Percentiles rank a stretch among this genome's conserved stretches.
Conservation (phyloP, 768 basidiomycete genomes). For the Melanogaster broomeanus region DNA sequence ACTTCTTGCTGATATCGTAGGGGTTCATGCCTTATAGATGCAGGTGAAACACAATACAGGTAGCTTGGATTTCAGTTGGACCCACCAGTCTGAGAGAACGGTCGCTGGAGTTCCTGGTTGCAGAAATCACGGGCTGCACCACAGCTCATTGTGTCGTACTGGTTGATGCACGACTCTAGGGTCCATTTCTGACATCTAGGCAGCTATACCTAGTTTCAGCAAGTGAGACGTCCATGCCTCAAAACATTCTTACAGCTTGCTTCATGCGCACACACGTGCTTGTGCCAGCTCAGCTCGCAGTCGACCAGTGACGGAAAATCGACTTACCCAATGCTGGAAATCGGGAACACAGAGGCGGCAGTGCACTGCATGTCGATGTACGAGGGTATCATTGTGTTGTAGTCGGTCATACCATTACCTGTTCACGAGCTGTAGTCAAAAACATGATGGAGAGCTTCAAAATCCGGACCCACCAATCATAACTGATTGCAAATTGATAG, state of each 20-base stretch:
- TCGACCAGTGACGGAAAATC: not conserved
- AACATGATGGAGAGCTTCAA: not conserved
- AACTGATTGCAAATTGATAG: slow-evolving; percentile 49
- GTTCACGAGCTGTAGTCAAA: not conserved
- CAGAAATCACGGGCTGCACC: slow-evolving; percentile 67
- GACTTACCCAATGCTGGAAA: slow-evolving; percentile 45
- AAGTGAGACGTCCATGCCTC: not conserved
- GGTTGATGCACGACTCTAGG: slow-evolving; percentile 56
- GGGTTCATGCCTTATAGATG: slow-evolving; percentile 43
- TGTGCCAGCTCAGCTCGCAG: not conserved
- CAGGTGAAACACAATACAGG: not conserved
- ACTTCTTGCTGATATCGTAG: slow-evolving; percentile 67
- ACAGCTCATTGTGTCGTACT: slow-evolving; percentile 66
- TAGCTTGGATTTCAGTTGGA: slow-evolving; percentile 9
- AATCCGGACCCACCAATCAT: slow-evolving; percentile 43
- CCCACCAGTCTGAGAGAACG: slow-evolving; percentile 34
- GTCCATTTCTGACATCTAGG: slow-evolving; percentile 65
- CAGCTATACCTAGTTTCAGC: slow-evolving; percentile 39
- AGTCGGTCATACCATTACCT: slow-evolving; percentile 51
- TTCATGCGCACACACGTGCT: slow-evolving; percentile 43
- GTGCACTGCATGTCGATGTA: slow-evolving; percentile 61
- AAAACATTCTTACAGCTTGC: slow-evolving; percentile 26
- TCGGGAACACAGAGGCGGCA: slow-evolving; percentile 46
- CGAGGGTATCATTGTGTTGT: slow-evolving; percentile 37
- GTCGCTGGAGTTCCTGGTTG: slow-evolving; percentile 36